Conservation (phyloP, 1,139 yeast genomes). For the Taiozyma onychis region DNA sequence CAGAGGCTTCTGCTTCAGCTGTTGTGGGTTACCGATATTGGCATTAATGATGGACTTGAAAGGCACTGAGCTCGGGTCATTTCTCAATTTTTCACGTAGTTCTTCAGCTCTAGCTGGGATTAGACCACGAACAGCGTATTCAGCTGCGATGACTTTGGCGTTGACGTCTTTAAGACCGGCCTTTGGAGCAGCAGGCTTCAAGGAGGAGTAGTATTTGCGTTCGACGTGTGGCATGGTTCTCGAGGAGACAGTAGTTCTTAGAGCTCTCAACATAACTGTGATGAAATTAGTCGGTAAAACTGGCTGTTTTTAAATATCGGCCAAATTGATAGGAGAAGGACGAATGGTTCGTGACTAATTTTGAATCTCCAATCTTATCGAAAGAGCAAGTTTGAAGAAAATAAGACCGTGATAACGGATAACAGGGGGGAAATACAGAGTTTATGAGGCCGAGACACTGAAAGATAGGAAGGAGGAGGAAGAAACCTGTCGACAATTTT, state of each 20-base stretch:
- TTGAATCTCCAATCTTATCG: background rate
- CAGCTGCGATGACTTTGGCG: slow-evolving; percentile 70
- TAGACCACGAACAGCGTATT: slow-evolving; percentile 92
- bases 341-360: background rate
- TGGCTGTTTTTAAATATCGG: background rate
- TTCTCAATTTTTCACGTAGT: slow-evolving; percentile 47
- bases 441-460: background rate
- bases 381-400: background rate
- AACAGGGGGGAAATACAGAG: background rate
- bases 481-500: background rate
- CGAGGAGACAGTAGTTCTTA: background rate
- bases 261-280: background rate
- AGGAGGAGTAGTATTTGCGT: slow-evolving; percentile 1
- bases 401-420: background rate
- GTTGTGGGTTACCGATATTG: slow-evolving; percentile 97
- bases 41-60: slow-evolving; percentile 77
- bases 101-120: slow-evolving; percentile 94
- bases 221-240: slow-evolving; percentile 1
- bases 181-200: slow-evolving; percentile 24
- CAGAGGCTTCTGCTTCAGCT: slow-evolving; percentile 85
- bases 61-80: slow-evolving; percentile 60
- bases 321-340: background rate
- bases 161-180: slow-evolving; percentile 52
- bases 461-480: background rate
- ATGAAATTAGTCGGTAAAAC: background rate